Base-by-base conservation (phyloP, 768 basidiomycete species). In the Lentinula aciculospora region DNA sequence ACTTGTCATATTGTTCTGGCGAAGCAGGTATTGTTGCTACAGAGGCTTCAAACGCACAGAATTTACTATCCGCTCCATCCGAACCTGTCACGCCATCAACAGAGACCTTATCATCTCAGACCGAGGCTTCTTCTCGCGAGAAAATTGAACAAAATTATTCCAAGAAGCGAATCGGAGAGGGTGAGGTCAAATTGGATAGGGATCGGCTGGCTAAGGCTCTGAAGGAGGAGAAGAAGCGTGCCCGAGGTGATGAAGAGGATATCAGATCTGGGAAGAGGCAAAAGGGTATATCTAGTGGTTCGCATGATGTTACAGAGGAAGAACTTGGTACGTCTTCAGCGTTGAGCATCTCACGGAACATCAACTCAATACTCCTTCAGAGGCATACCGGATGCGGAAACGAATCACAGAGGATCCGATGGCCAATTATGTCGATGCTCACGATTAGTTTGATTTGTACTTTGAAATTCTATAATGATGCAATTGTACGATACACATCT, bases 1-100 rank as follows among this genome's bases (percentile, higher is more conserved):
- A 93, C 65, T 74, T 90, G 50, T 95, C 95, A 17, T 98, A 98
- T 68, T 98, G 95, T 68, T 85, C 94, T 55, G 95, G 95, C 3
- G 68, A 82, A 68, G 91, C 86, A 28, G 94, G 92, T 60, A 95
- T 89, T 60, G 81, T 83, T 61, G 92, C 93, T 19, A 72, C 84
- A 21, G 69, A 82, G 17, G 88, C 90, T n/a, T 91, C 92, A 1
- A 86, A 79, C 61, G 89, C 86, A 7, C 81, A 84, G 62, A 76
- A 81, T 45, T 76, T 94, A 48, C 80, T 94, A 28, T 70, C 79
- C 1, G 74, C 78, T 2, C 60, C 74, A 1, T 62, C 75, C 42
- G 32, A 48, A 34, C 36, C 44, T 21, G 15, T 5, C 1, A 21
- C 13, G 4, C 19, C 31, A n/a, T 25, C 32, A 10, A 27, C 62